Conservation (phyloP, 495 filamentous ascomycete species). For the Lepraria neglecta region DNA sequence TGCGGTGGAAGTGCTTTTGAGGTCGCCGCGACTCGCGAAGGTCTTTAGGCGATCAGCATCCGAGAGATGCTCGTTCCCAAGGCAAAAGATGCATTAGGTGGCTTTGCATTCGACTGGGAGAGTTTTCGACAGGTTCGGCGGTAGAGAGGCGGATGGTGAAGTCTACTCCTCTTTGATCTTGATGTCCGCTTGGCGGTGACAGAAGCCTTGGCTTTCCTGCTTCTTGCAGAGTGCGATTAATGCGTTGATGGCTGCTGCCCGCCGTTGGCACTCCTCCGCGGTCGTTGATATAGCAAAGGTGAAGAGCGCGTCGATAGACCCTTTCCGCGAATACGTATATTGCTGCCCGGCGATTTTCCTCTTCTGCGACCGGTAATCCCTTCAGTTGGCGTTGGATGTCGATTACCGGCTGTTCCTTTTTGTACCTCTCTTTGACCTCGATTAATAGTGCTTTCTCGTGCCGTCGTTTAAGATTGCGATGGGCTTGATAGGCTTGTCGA, state of each 20-base stretch:
- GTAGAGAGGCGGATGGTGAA: not conserved
- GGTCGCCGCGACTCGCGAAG: slow-evolving; percentile 14
- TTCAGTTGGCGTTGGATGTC: not conserved
- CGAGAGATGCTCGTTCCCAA: slow-evolving; percentile 15
- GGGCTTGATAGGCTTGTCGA: not conserved
- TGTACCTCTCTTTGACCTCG: not conserved
- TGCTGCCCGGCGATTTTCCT: not conserved
- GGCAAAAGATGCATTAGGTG: slow-evolving; percentile 19
- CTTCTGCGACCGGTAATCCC: not conserved
- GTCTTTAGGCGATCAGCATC: slow-evolving; percentile 8
- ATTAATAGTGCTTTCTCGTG: not conserved
- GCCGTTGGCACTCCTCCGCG: slow-evolving; percentile 13
- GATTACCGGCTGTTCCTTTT: not conserved
- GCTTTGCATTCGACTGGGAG: slow-evolving; percentile 17
- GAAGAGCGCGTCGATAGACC: slow-evolving; percentile 18
- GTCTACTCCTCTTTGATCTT: slow-evolving; percentile 16
- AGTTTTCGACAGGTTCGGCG: slow-evolving; percentile 13
- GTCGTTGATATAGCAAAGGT: slow-evolving; percentile 18
- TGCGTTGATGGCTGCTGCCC: slow-evolving; percentile 16
- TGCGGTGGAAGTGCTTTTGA: slow-evolving; percentile 24
- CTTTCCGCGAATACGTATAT: slow-evolving; percentile 19
- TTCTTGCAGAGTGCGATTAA: slow-evolving; percentile 13
- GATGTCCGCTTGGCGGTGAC: slow-evolving; percentile 6
- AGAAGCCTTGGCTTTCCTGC: slow-evolving; percentile 14
- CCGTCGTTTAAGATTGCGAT: not conserved